Percentiles rank a stretch among this genome's conserved stretches.
phyloP scores from a whole-genome alignment of 345 rosid species.

The Eucalyptus marginata region DNA sequence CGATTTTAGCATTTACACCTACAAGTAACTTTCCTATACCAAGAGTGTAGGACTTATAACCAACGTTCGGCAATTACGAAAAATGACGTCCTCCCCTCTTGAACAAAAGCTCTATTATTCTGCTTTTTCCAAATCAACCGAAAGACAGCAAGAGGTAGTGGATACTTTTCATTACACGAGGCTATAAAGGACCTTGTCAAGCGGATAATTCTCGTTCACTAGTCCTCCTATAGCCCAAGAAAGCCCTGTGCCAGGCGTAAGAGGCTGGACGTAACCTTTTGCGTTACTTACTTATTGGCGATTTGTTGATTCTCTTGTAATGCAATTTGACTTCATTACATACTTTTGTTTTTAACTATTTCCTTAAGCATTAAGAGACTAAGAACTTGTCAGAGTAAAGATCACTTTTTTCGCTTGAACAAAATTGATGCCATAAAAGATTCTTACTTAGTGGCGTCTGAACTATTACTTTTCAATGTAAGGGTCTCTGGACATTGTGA shows the following conservation, averaged over 20 bases:
- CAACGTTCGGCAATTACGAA: neutral
- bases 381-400: neutral
- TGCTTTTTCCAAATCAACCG: neutral
- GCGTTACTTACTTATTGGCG: neutral
- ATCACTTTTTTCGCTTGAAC: neutral
- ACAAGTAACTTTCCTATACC: neutral
- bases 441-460: neutral
- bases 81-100: rapidly evolving
- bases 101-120: neutral
- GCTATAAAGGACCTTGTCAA: neutral
- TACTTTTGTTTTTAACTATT: neutral
- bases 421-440: neutral
- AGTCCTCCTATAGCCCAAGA: neutral
- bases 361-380: neutral
- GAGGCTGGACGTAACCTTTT: neutral
- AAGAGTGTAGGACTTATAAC: neutral
- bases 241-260: neutral
- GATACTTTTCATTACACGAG: neutral
- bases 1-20: neutral
- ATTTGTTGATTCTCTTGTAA: neutral
- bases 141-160: neutral
- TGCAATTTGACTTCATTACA: neutral
- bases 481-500: neutral
- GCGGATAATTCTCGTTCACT: neutral
- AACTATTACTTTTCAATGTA: neutral